These are phyloP conservation scores for Ascochyta pisi DNA, from an alignment of 2,329 filamentous ascomycete species.

Conservation along the genomic window DNA sequence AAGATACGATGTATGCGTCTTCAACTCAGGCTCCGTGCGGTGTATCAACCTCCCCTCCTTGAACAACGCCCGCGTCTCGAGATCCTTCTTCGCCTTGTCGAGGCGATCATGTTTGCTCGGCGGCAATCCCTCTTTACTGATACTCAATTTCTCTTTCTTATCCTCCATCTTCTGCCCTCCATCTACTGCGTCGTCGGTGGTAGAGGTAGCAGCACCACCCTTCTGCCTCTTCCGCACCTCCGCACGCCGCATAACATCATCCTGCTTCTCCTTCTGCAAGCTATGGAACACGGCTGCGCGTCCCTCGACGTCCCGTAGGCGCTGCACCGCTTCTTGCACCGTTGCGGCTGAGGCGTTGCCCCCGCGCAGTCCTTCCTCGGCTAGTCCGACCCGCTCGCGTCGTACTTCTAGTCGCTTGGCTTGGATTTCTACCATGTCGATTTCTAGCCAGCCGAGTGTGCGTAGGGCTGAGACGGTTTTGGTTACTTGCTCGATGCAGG, in stretches of 20 bases:
- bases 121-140: constrained; percentile 32
- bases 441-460: constrained; percentile 84
- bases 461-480: constrained; percentile 83
- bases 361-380: constrained; percentile 70
- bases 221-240: constrained; percentile 35
- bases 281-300: constrained; percentile 70
- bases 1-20: constrained; percentile 96
- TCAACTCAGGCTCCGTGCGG: constrained; percentile 84
- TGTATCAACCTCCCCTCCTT: constrained; percentile 80
- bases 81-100: constrained; percentile 36
- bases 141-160: constrained; percentile 27
- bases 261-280: constrained; percentile 48
- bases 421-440: constrained; percentile 89
- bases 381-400: constrained; percentile 79
- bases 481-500: constrained; percentile 95
- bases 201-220: constrained; percentile 14
- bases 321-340: constrained; percentile 78
- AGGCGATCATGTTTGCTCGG: constrained; percentile 42
- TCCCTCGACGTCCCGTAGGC: constrained; percentile 75
- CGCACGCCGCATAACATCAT: constrained; percentile 54
- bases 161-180: constrained; percentile 19
- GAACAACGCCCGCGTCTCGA: constrained; percentile 57
- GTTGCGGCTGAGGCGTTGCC: constrained; percentile 73
- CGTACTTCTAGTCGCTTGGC: constrained; percentile 81
- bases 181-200: constrained; percentile 12